Evolutionary conservation across 768 basidiomycete genomes (phyloP), one percentile per base, ranked within the genome.

Genomic region (Cubamyces lactineus): DNA sequence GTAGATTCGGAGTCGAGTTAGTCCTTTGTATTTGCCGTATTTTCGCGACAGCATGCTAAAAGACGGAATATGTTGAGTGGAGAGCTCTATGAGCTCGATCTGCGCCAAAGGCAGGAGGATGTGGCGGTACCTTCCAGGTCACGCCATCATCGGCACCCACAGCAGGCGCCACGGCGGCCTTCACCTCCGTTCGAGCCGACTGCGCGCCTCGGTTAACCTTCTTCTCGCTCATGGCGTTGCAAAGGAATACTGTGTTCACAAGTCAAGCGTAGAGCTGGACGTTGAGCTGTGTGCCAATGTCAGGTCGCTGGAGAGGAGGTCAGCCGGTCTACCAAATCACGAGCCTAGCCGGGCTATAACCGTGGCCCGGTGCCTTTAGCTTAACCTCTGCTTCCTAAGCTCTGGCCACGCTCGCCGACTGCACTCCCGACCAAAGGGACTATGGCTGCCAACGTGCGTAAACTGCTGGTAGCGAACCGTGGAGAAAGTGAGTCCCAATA

Each of bases 401-500:
- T 6, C 9, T 34, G 34, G 9, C 34, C 34, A 34, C 34, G 9
- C 5, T 9, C 34, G 34, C 9, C 23, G 28, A 28, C 28, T 7
- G 28, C 28, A 28, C 28, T 28, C 28, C 28, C 28, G 4, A 28
- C 4, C 28, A 7, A 28, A 28, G 28, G n/a, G 26, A 19, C n/a
- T 16, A 47, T 17, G n/a, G 34, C 16, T 19, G 6, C 5, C 23
- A 8, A 15, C 17, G 70, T 11, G 2, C 58, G 49, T 5, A 64
- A 59, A 39, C 51, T 74, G 12, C 67, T 76, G 49, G 68, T 77
- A 45, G 74, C 73, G 17, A 77, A 77, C 50, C 68, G 76, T 0
- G 76, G 76, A 28, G 76, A 77, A 67, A 76, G 65, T 66, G 42
- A 73, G 79, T 75, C 12, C 3, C 1, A 34, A 17, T 23, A 1